Evolutionary conservation across 2,329 filamentous ascomycete genomes (phyloP).

Genomic region (Ophiostoma triangulosporum): DNA sequence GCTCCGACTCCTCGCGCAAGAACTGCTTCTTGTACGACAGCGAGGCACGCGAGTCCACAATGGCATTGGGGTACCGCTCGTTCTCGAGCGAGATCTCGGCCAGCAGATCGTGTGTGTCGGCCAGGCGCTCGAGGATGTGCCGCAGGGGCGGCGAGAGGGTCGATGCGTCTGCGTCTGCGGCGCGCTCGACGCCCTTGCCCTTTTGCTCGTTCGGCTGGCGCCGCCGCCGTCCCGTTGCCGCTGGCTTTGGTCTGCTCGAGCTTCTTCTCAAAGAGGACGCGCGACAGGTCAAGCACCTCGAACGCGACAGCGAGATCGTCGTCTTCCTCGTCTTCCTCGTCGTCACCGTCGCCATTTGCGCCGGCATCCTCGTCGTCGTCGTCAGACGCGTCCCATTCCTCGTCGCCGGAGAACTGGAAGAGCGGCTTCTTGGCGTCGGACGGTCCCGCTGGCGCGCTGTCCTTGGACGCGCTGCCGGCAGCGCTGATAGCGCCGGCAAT

Average conservation of each 20-base stretch:
- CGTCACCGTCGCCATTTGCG: conserved; percentile 26
- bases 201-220: conserved; percentile 19
- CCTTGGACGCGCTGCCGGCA: conserved; percentile 9
- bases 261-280: conserved; percentile 47
- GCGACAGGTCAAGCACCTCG: conserved; percentile 71
- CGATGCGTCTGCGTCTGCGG: background rate
- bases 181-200: conserved; percentile 21
- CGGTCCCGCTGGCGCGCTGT: conserved; percentile 11
- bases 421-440: conserved; percentile 53
- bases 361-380: conserved; percentile 38
- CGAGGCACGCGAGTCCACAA: conserved; percentile 65
- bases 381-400: conserved; percentile 79
- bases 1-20: conserved; percentile 65
- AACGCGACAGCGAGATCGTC: conserved; percentile 71
- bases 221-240: conserved; percentile 16
- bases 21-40: conserved; percentile 68
- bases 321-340: conserved; percentile 45
- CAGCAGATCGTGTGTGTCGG: conserved; percentile 86
- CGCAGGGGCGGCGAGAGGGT: conserved; percentile 26
- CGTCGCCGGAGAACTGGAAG: conserved; percentile 88
- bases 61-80: conserved; percentile 80
- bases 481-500: conserved; percentile 29
- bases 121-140: conserved; percentile 71
- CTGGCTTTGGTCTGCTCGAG: conserved; percentile 24
- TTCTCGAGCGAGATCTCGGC: conserved; percentile 96